Evolutionary conservation across 1,139 yeast species (phyloP), one percentile per base, ranked within the genome.

Genomic region (Meyerozyma elateridarum): DNA sequence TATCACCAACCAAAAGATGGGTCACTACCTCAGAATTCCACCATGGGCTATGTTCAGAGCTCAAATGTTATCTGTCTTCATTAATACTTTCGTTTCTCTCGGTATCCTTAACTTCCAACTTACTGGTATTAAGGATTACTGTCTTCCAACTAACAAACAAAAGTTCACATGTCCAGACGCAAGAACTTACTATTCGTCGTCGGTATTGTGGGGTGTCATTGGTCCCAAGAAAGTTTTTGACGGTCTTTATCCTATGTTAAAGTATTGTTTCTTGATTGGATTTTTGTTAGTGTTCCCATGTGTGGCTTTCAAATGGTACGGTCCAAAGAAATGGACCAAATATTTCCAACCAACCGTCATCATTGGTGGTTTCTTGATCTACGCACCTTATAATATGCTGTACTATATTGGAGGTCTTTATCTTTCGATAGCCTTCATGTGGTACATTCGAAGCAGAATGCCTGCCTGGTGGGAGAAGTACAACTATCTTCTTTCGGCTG

Each of bases 401-500:
- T 79, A 75, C 55, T 61, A 58, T 41, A 68, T 76, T 13, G 71
- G 73, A 17, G 79, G 79, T 15, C 50, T 73, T 32, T 64, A 69
- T 37, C 48, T 70, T 18, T 63, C 76, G 8, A 65, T 56, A 36
- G 43, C 61, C 19, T 79, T 79, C 58, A 78, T 76, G 75, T 63
- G 64, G 46, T 57, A 62, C 49, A 55, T 76, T 43, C 73, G 67
- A 42, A 64, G 57, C 42, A 62, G 72, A 39, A 73, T 69, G 45
- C 44, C 61, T 14, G 54, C 64, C 16, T 73, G 83, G 80, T 78
- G 82, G 79, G 78, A 73, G 39, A 76, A 73, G 51, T 80, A 78
- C 54, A 77, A 74, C 46, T 80, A 79, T 49, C 69, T 80, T 8
- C 55, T 79, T 22, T 39, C 51, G 11, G 64, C 79, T 11, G 51